phyloP scores from a whole-genome alignment of 441 rosid species.

The Gossypium aridum region DNA sequence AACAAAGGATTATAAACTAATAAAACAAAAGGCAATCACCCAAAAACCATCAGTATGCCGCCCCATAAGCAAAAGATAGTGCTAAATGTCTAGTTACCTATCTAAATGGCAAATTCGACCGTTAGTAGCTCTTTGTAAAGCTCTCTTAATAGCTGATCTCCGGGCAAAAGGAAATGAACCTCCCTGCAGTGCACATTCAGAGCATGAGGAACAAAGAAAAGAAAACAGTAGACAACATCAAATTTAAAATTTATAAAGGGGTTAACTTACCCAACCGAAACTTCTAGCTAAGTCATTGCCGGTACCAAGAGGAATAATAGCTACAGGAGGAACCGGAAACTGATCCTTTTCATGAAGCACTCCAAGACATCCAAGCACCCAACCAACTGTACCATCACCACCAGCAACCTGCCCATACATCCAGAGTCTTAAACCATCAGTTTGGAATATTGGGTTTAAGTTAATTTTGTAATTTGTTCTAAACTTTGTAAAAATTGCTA shows the following conservation, averaged over 20 bases:
- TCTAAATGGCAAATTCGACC: conserved; percentile 66
- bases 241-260: conserved; percentile 10
- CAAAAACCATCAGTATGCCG: neutral
- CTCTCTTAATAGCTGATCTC: conserved; percentile 82
- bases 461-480: neutral
- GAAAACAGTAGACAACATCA: conserved; percentile 3
- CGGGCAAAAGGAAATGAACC: conserved; percentile 94
- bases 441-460: neutral
- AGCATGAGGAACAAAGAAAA: conserved; percentile 14
- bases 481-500: neutral
- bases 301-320: conserved; percentile 89
- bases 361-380: conserved; percentile 86
- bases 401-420: conserved; percentile 76
- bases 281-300: conserved; percentile 94
- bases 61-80: neutral
- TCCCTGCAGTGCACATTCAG: conserved; percentile 48
- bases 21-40: neutral
- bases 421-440: conserved; percentile 7
- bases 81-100: conserved; percentile 37
- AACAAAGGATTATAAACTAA: neutral
- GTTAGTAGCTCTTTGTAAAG: conserved; percentile 51
- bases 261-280: conserved; percentile 80
- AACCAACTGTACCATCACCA: conserved; percentile 98
- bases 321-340: conserved; percentile 78
- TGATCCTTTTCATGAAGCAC: conserved; percentile 46